Conservation (phyloP, 805 yeast species). For the Teunomyces tritomae region DNA sequence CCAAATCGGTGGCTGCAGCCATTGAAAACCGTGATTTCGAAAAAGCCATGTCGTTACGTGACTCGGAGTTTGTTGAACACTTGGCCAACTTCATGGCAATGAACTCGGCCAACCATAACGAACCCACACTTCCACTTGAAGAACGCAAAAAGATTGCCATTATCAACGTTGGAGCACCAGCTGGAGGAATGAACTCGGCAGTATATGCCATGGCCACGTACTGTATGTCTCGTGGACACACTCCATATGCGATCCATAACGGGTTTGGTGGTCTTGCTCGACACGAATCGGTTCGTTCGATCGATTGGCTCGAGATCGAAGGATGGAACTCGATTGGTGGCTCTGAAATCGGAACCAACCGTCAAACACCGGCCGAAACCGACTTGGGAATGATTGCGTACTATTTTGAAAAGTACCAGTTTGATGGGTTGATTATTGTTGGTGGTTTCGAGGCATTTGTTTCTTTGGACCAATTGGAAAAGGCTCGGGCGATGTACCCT, state of each 20-base stretch:
- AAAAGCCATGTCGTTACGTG: slow-evolving; percentile 83
- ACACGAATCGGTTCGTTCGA: slow-evolving; percentile 75
- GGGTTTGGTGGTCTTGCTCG: slow-evolving; percentile 91
- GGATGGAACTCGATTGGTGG: slow-evolving; percentile 91
- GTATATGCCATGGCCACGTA: slow-evolving; percentile 86
- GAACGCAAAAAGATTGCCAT: slow-evolving; percentile 76
- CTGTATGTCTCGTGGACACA: slow-evolving; percentile 87
- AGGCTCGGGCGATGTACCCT: slow-evolving; percentile 77
- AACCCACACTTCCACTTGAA: slow-evolving; percentile 51
- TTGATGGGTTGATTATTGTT: slow-evolving; percentile 85
- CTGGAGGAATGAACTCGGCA: slow-evolving; percentile 94
- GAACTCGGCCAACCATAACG: slow-evolving; percentile 64
- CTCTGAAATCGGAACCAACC: slow-evolving; percentile 94
- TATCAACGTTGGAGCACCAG: slow-evolving; percentile 94
- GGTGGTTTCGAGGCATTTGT: slow-evolving; percentile 98
- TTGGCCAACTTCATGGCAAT: slow-evolving; percentile 69
- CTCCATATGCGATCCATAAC: slow-evolving; percentile 84
- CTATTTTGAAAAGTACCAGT: slow-evolving; percentile 81
- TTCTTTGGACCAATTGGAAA: slow-evolving; percentile 76
- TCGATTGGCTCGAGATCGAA: slow-evolving; percentile 83
- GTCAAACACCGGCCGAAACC: slow-evolving; percentile 70
- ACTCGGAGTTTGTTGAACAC: slow-evolving; percentile 82
- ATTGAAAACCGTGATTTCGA: slow-evolving; percentile 77
- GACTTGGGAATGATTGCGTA: slow-evolving; percentile 91
- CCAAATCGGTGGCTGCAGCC: slow-evolving; percentile 88